Base-by-base conservation (phyloP, 1,284 basidiomycete species). In the Psilocybe mexicana region DNA sequence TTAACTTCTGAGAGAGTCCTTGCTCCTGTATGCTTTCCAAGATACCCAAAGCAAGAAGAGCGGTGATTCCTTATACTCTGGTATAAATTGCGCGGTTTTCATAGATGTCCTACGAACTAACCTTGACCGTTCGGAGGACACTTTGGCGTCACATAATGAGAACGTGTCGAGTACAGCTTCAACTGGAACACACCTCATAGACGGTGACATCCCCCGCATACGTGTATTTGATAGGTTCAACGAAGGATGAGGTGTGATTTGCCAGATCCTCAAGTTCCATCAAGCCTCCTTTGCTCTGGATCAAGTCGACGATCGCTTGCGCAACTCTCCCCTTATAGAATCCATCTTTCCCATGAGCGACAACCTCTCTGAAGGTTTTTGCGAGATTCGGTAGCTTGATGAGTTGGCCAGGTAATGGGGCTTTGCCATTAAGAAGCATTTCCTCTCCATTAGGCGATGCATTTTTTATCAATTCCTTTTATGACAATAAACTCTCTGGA, bases 101-200 rank as follows among this genome's bases (percentile, higher is more conserved):
- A 18, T n/a, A 28, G n/a, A n/a, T 8, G n/a, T 28, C 3, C n/a
- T 23, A 12, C 40, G n/a, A 23, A n/a, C 56, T 55, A 66, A 73
- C 92, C 96, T 84, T 98, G 95, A 12, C 96, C 94, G 70, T 96
- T 97, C 0, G 94, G 94, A 5, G 94, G 94, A 67, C 94, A 96
- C 87, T 94, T n/a, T 18, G 24, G 4, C 11, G 12, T 25, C 3
- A 50, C 43, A 61, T 47, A 18, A 55, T 64, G 28, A 59, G 59
- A 12, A 54, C 43, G 42, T 57, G 53, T 12, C 23, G 33, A 57
- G 33, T 28, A 42, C 26, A 44, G n/a, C 12, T 12, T 25, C 18
- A 10, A 35, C 11, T 30, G 6, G 28, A 18, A 5, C 4, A 2
- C 62, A 91, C 92, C 81, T 95, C 94, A 69, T 92, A 92, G 0